Base-by-base conservation (phyloP, 2,329 filamentous ascomycete genomes). In the Alternaria sp. region DNA sequence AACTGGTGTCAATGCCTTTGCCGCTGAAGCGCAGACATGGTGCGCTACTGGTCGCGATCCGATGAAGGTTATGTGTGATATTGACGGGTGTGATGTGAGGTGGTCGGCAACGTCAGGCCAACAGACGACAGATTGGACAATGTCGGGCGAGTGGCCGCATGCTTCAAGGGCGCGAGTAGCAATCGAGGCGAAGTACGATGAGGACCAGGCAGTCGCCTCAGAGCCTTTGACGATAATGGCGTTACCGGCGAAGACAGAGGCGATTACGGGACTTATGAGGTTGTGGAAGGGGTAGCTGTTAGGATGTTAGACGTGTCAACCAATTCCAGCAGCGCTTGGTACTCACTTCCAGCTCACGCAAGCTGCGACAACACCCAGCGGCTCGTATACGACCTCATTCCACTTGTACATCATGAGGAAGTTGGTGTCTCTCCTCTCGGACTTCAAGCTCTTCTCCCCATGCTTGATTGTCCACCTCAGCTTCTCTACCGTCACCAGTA, bases 301-400 rank as follows among this genome's bases (percentile, higher is more conserved):
- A 12, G 9, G 30, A 28, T 30, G 56, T 67, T 41, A 65, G 62
- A 40, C 46, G n/a, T 62, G n/a, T 18, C 45, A 61, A 41, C 16
- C 16, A 30, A 4, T 22, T 40, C 28, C 5, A 12, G 22, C 44
- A 25, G 34, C n/a, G 10, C 16, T 16, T 20, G 11, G 32, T 5
- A 76, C 79, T 69, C 93, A 98, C 82, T 99, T 99, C 95, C 95
- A 99, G 75, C 92, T 95, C 44, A 99, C 93, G 54, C 94, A 90
- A 18, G 95, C 94, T 11, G 93, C 90, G 6, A 99, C 92, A 36
- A 99, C 93, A 16, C 95, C 95, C 20, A 98, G 83, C 14, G 95
- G 94, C 80, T 99, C 94, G 79, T 97, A 99, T 51, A 87, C 83
- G 28, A 99, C 93, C 64, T 89, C 90, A 75, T 97, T 97, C 77